These are phyloP conservation scores for Letharia lupina DNA, from an alignment of 495 filamentous ascomycete genomes.

Conservation along the genomic window DNA sequence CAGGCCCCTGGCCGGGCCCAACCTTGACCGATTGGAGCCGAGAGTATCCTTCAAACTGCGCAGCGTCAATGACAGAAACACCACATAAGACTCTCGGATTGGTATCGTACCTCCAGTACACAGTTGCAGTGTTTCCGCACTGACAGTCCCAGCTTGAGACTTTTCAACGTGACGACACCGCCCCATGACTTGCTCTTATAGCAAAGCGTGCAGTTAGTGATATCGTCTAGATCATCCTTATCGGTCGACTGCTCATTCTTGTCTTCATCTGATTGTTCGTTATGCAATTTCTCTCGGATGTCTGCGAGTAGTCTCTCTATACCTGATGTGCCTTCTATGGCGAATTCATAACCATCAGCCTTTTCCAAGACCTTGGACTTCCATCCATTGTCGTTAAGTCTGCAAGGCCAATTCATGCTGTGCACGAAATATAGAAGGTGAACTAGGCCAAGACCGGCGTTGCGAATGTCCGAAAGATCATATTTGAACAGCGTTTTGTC, in stretches of 20 bases:
- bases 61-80: not conserved
- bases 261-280: not conserved
- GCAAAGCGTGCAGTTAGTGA: not conserved
- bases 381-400: constrained; percentile 17
- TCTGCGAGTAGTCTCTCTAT: not conserved
- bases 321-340: not conserved
- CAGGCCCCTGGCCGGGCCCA: not conserved
- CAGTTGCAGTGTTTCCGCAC: not conserved
- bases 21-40: not conserved
- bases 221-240: not conserved
- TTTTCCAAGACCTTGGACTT: not conserved
- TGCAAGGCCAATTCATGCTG: not conserved
- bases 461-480: constrained; percentile 29
- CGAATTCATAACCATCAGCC: not conserved
- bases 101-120: not conserved
- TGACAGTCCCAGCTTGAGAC: not conserved
- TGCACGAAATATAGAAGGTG: constrained; percentile 24
- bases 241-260: too few relatives aligned
- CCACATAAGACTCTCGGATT: not conserved
- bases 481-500: constrained; percentile 25
- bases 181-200: not conserved
- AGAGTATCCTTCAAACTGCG: not conserved
- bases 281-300: not conserved
- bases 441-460: constrained; percentile 30
- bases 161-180: not conserved